Evolutionary conservation across 805 yeast species (phyloP), one percentile per base, ranked within the genome.

Genomic region (Candida boidinii): DNA sequence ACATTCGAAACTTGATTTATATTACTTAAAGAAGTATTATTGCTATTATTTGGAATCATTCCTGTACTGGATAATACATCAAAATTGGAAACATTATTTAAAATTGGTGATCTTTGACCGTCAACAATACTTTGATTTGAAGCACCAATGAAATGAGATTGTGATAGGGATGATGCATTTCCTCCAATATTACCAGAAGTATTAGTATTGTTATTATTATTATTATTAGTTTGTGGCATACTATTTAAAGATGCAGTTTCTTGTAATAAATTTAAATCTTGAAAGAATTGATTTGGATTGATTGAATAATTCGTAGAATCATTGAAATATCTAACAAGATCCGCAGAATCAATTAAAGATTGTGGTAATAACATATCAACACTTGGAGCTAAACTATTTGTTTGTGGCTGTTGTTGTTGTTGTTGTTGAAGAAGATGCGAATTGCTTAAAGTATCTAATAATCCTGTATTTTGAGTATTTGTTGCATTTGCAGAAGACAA

Each of bases 281-380:
- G n/a, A n/a, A n/a, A n/a, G n/a, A 41, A 13, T 23, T 30, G 38
- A 13, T 36, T 28, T 11, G 34, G n/a, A 11, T 36, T 41, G 7
- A 43, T 43, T 12, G 44, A 41, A n/a, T 16, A 26, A 11, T 37
- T 10, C 5, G 13, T 17, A 7, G 16, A 11, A 14, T 24, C 28
- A n/a, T n/a, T n/a, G n/a, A n/a, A n/a, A n/a, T n/a, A n/a, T n/a
- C n/a, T n/a, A 39, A 27, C 31, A n/a, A 48, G 25, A 19, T 50
- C 48, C 8, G 42, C 51, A 9, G 45, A 48, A n/a, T 47, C 54
- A 17, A 54, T 52, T 6, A 53, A 30, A 16, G 52, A 41, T 30
- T 53, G 60, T 2, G 58, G 60, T 11, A 53, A 33, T 12, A 51
- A 31, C 30, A 46, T 35, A 22, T 51, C 48, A n/a, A 51, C 49